A percentile compares a stretch with the other conserved stretches of the same genome.
These are phyloP conservation scores for Suillus plorans DNA, from an alignment of 768 basidiomycete species.

Conservation along the genomic window DNA sequence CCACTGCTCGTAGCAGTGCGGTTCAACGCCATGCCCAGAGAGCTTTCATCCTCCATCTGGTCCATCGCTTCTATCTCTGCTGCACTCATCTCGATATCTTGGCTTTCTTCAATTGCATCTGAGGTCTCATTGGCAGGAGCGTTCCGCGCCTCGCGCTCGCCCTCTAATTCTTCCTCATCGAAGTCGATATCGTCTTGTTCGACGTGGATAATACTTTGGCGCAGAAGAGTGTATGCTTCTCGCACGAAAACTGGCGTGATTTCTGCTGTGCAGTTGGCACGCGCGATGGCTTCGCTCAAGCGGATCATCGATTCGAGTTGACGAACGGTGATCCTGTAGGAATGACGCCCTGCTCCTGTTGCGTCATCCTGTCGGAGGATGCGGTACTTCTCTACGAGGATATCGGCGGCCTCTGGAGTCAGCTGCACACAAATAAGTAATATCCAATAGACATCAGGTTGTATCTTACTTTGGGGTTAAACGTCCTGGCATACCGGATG, in stretches of 20 bases:
- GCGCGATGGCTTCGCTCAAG: conserved; percentile 93
- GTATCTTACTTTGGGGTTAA: conserved; percentile 84
- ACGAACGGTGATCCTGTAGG: conserved; percentile 96
- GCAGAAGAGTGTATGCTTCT: conserved; percentile 90
- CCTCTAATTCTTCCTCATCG: conserved; percentile 83
- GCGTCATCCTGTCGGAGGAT: conserved; percentile 91
- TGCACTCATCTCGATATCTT: conserved; percentile 64
- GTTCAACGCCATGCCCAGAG: conserved; percentile 37
- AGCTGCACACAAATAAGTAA: conserved; percentile 51
- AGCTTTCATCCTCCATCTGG: conserved; percentile 49
- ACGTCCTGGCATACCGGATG: conserved; percentile 95
- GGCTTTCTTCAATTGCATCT: conserved; percentile 48
- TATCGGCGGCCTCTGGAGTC: conserved; percentile 87
- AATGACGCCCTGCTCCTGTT: conserved; percentile 83
- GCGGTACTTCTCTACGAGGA: conserved; percentile 95
- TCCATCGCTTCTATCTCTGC: conserved; percentile 56
- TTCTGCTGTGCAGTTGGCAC: conserved; percentile 96
- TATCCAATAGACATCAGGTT: neutral
- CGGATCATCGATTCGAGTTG: conserved; percentile 99
- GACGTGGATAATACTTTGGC: conserved; percentile 98
- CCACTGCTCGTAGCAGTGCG: conserved; percentile 37
- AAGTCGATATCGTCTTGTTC: conserved; percentile 99
- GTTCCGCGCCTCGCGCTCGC: conserved; percentile 43
- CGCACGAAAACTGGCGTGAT: conserved; percentile 93
- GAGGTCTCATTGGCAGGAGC: conserved; percentile 34